Percentiles rank a stretch among this genome's conserved stretches.
These are phyloP conservation scores for Ophiocordyceps camponoti-leonardi DNA, from an alignment of 2,329 filamentous ascomycete species.

Conservation along the genomic window DNA sequence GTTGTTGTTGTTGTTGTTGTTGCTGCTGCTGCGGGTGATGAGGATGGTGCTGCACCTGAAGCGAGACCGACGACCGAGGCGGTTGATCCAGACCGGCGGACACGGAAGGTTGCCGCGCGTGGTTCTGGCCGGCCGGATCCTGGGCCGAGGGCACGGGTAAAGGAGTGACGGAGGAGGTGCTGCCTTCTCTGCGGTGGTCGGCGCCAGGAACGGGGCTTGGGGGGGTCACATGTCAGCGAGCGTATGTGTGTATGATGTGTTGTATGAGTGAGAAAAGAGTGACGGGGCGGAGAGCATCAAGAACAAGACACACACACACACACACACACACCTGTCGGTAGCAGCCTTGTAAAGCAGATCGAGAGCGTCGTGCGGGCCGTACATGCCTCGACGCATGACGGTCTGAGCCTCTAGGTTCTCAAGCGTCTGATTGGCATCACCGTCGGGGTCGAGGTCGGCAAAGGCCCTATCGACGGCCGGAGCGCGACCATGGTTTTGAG, in stretches of 20 bases:
- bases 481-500: slow-evolving; percentile 12
- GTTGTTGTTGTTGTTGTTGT: too few species aligned
- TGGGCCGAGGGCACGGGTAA: slow-evolving; percentile 6
- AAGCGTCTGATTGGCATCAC: slow-evolving; percentile 42
- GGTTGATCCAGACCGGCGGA: slow-evolving; percentile 3
- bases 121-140: slow-evolving; percentile 1
- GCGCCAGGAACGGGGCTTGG: slow-evolving; percentile 4
- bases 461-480: slow-evolving; percentile 9
- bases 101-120: slow-evolving; percentile 3
- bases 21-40: background rate
- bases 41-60: background rate
- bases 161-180: slow-evolving; percentile 9
- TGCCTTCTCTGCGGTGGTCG: slow-evolving; percentile 14
- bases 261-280: too few species aligned
- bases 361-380: slow-evolving; percentile 81
- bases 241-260: too few species aligned
- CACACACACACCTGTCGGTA: slow-evolving; percentile 42
- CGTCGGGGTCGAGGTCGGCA: slow-evolving; percentile 22
- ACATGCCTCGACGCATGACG: slow-evolving; percentile 56
- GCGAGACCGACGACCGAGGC: background rate
- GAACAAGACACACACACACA: too few species aligned
- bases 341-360: slow-evolving; percentile 83
- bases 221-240: too few species aligned
- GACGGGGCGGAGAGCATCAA: too few species aligned
- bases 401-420: slow-evolving; percentile 48